Evolutionary conservation across 768 basidiomycete species (phyloP).

Genomic region (Coprinopsis marcescibilis): DNA sequence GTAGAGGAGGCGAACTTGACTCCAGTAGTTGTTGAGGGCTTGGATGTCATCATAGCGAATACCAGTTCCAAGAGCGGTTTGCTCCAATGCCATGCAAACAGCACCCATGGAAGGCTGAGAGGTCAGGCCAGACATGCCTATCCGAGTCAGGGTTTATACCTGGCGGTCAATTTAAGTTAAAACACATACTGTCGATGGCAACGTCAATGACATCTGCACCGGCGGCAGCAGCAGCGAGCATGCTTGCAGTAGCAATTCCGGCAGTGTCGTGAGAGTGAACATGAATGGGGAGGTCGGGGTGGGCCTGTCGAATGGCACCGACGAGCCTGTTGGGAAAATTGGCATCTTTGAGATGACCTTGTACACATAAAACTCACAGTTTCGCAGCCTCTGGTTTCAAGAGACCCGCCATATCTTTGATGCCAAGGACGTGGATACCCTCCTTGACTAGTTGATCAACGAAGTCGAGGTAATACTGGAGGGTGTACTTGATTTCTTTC

Average conservation of each 20-base stretch:
- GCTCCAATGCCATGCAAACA: conserved; percentile 90
- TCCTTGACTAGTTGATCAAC: conserved; percentile 88
- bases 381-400: conserved; percentile 93
- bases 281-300: conserved; percentile 97
- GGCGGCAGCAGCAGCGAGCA: conserved; percentile 94
- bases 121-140: conserved; percentile 97
- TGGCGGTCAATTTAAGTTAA: background rate
- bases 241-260: conserved; percentile 95
- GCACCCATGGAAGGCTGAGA: conserved; percentile 99
- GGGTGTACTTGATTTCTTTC: conserved; percentile 94
- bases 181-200: conserved; percentile 89
- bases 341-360: background rate
- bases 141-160: conserved; percentile 8
- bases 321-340: conserved; percentile 55
- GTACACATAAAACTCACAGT: conserved; percentile 45
- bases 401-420: conserved; percentile 99
- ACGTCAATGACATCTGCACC: conserved; percentile 98
- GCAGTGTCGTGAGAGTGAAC: conserved; percentile 99
- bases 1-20: conserved; percentile 92
- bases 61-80: conserved; percentile 88
- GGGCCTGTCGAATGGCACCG: conserved; percentile 89
- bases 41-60: conserved; percentile 97
- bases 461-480: conserved; percentile 96
- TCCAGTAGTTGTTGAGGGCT: conserved; percentile 97
- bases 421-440: conserved; percentile 93